Evolutionary conservation across 805 yeast species (phyloP).

Genomic region (Lachancea lanzarotensis): DNA sequence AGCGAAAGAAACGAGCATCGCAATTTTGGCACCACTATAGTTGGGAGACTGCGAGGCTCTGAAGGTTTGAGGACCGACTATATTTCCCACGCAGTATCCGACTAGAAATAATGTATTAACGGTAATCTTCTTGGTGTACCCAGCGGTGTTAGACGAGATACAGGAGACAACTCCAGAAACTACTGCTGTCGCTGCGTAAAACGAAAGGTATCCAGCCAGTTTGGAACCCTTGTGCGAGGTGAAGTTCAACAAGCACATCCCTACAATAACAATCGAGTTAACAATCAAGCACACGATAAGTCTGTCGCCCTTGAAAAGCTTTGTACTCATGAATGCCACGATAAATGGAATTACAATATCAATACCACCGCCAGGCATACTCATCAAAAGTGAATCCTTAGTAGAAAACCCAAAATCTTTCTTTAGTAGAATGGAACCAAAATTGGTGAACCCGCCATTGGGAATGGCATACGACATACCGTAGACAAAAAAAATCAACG

Average conservation of each 20-base stretch:
- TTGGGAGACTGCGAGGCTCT: constrained; percentile 38
- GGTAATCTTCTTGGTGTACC: neutral
- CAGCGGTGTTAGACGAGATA: constrained; percentile 1
- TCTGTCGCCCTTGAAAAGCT: too few relatives aligned
- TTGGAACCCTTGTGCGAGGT: neutral
- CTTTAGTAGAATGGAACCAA: constrained; percentile 37
- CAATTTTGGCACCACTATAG: constrained; percentile 37
- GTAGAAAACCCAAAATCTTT: constrained; percentile 36
- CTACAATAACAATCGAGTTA: neutral
- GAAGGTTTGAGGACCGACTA: constrained; percentile 51
- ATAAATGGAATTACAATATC: too few relatives aligned
- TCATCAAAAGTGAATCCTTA: constrained; percentile 34
- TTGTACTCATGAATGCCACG: too few relatives aligned
- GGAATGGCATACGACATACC: constrained; percentile 37
- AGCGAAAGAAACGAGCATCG: constrained; percentile 34
- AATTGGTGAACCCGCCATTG: constrained; percentile 46
- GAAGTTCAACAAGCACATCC: neutral
- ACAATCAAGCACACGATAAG: too few relatives aligned
- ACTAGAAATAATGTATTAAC: constrained; percentile 23
- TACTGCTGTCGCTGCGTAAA: neutral
- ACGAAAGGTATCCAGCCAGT: neutral
- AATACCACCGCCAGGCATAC: too few relatives aligned
- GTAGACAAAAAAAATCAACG: constrained; percentile 39
- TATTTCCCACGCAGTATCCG: constrained; percentile 49
- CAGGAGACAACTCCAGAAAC: neutral